Base-by-base conservation (phyloP, 2,329 filamentous ascomycete species). In the Acarospora socialis region DNA sequence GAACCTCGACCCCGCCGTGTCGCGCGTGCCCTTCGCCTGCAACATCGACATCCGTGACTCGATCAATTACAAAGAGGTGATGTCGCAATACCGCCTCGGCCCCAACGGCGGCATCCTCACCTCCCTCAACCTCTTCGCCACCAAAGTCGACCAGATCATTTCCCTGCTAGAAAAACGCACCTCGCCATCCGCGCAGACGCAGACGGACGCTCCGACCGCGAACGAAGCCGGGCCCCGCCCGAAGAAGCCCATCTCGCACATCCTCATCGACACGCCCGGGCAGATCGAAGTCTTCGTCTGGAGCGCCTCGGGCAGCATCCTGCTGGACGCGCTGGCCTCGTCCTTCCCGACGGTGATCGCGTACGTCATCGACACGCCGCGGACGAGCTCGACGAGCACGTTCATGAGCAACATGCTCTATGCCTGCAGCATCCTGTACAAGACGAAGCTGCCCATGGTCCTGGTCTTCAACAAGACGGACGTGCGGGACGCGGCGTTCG, bases 391-490 rank as follows among this genome's bases (percentile, higher is more conserved):
- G 22, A 95, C 90, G 0, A 86, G 80, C 41, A 98, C 90, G 0
- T 98, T 98, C 59, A 98, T 98, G 90, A 92, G 81, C 54, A 98
- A 98, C 60, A 98, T 98, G 90, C 75, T 98, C 25, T 98, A 98
- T 56, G 90, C 90, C 14, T 95, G 90, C 66, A 92, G 81, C 38
- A 98, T 98, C 42, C 70, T 98, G 10, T 98, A 98, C 70, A 95
- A 95, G 65, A 95, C 87, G 2, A 93, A 92, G 54, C 66, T 98
- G 0, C 90, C 90, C 15, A 98, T 98, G 90, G 92, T 98, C 33
- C 63, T 98, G 5, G 90, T 98, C 7, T 95, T 98, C 67, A 98
- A 98, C 66, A 98, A 98, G 63, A 94, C 86, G 0, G 90, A 98
- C 49, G 83, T 92, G 24, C 83, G 92, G 54, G 80, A 92, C 48